phyloP scores from a whole-genome alignment of 306 rosid genomes.

The Pyrus betulifolia region DNA sequence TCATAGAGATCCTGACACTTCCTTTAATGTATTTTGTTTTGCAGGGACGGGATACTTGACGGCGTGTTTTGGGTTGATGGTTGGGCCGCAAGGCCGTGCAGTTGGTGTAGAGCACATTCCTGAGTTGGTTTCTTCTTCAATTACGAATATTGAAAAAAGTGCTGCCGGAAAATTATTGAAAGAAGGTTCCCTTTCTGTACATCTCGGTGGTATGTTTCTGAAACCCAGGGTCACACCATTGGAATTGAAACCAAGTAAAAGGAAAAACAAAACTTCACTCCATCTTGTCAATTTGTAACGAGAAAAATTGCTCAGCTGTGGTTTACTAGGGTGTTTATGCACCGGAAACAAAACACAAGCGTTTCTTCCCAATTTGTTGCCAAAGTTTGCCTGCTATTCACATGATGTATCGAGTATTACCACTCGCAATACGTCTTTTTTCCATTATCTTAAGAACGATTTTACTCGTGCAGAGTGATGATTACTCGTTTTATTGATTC shows the following conservation, averaged over 20 bases:
- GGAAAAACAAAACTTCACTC: not conserved
- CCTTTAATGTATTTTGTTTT: conserved; percentile 4
- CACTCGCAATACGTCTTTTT: not conserved
- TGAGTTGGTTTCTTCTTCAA: conserved; percentile 71
- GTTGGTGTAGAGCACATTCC: conserved; percentile 95
- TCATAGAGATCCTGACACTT: not conserved
- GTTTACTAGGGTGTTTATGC: not conserved
- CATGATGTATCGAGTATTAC: not conserved
- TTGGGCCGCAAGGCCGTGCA: conserved; percentile 71
- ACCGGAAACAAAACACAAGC: not conserved
- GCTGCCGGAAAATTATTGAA: conserved; percentile 61
- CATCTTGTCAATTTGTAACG: not conserved
- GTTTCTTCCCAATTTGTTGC: not conserved
- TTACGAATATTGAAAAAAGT: conserved; percentile 61
- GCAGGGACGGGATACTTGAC: conserved; percentile 93
- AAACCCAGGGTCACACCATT: not conserved
- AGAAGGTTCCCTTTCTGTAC: conserved; percentile 77
- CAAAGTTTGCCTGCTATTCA: not conserved
- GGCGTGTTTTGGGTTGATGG: conserved; percentile 89
- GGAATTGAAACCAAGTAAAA: not conserved
- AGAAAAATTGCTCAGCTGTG: not conserved
- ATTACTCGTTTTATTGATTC: not conserved
- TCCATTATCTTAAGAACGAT: not conserved
- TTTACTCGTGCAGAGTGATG: no score
- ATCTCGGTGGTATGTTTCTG: conserved; percentile 55